These are phyloP conservation scores for Solanum commersonii DNA, from an alignment of 257 asterid genomes.

Conservation along the genomic window DNA sequence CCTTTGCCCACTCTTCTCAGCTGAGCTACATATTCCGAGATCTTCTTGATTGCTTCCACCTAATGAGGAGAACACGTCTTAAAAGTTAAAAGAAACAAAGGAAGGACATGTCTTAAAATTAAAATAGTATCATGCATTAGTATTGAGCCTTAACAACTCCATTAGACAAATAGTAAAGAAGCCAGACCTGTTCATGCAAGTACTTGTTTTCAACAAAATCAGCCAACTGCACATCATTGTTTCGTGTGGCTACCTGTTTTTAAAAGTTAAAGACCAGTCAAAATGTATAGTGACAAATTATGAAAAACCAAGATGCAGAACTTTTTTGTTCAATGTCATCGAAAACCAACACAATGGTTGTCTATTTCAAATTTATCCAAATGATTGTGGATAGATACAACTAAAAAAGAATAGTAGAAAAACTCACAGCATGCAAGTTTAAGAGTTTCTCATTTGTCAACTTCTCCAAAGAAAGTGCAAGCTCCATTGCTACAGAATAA, in stretches of 20 bases:
- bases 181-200: slow-evolving; percentile 33
- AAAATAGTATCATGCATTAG: not conserved
- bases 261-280: not conserved
- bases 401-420: not conserved
- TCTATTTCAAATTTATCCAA: not conserved
- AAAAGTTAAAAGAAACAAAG: not conserved
- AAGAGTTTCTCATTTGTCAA: slow-evolving; percentile 42
- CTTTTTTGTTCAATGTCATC: too few relatives aligned
- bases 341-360: not conserved
- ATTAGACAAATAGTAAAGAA: not conserved
- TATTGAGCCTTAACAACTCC: not conserved
- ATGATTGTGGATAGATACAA: not conserved
- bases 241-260: slow-evolving; percentile 25
- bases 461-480: slow-evolving; percentile 48
- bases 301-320: not conserved
- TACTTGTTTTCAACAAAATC: slow-evolving; percentile 28
- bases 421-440: slow-evolving; percentile 28
- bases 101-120: not conserved
- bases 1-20: slow-evolving; percentile 48
- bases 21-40: slow-evolving; percentile 45
- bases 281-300: not conserved
- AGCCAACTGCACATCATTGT: slow-evolving; percentile 12
- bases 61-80: not conserved
- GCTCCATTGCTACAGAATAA: slow-evolving; percentile 40
- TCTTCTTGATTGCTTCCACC: slow-evolving; percentile 47